Evolutionary conservation across 257 asterid species (phyloP), one percentile per base, ranked within the genome.

Genomic region (Gentiana dahurica): DNA sequence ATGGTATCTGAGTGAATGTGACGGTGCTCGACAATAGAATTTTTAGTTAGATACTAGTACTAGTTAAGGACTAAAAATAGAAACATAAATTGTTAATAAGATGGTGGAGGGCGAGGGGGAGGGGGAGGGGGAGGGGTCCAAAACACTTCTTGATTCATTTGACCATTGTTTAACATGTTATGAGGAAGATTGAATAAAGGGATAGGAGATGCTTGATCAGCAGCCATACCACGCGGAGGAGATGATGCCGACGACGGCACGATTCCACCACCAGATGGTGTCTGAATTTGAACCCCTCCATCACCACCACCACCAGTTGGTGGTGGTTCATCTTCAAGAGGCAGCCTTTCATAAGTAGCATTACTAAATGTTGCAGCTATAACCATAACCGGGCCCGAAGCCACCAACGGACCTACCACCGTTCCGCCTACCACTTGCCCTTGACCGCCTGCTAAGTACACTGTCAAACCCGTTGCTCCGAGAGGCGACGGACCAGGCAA

Each of bases 311-410:
- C 24, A 15, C 24, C 24, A 15, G 24, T 15, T 15, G 24, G 24
- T 0, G 59, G 49, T 3, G 41, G 36, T 3, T 79, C 92, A 1
- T 86, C 94, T 34, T 77, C 83, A 10, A 87, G 47, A 0, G 95
- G 94, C 63, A 87, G 64, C 73, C 83, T 77, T 81, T 83, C 95
- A 49, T 66, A 87, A 1, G 86, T 76, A 0, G 94, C 86, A 58
- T 84, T 83, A 0, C 77, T 61, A 65, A 84, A 87, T 0, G 94
- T 79, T 7, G 95, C 94, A 1, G 89, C 95, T 12, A 87, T 76
- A 6, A 87, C 85, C 86, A 87, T 79, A 43, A 87, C 95, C 32
- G 95, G 94, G 9, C 95, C 95, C 0, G 91, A 79, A 0, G 95
- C 94, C 37, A 69, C 57, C 59, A 87, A 44, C 0, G 84, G 52